Conservation (phyloP, 192 early-diverging fungal species). For the Umbelopsis ramanniana region DNA sequence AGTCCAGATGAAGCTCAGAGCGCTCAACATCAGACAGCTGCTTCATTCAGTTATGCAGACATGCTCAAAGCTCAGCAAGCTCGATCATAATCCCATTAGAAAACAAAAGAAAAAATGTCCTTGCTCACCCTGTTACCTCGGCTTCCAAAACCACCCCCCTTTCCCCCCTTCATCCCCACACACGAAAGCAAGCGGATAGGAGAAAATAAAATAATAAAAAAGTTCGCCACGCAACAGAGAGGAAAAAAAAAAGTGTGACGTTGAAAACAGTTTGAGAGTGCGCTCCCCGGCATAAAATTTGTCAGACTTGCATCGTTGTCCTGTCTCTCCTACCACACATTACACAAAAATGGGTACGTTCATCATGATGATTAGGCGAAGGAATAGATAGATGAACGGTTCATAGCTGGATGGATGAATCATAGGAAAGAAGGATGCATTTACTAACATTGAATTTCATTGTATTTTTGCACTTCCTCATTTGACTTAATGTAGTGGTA, state of each 20-base stretch:
- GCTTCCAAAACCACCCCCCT: not conserved
- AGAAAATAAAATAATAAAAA: constrained; percentile 18
- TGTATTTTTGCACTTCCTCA: not conserved
- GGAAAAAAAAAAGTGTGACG: constrained; percentile 20
- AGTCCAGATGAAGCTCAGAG: constrained; percentile 9
- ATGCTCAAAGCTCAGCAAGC: constrained; percentile 24
- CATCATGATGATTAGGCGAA: not conserved
- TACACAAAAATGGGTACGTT: constrained; percentile 34
- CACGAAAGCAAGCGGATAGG: not conserved
- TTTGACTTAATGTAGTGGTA: constrained; percentile 18
- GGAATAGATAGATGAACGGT: constrained; percentile 22
- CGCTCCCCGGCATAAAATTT: constrained; percentile 18
- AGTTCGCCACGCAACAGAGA: not conserved
- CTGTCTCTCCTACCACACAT: constrained; percentile 25
- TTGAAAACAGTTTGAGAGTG: constrained; percentile 2
- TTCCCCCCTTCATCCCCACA: not conserved
- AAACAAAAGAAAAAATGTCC: not conserved
- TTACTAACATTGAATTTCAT: not conserved
- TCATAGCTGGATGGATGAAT: constrained; percentile 4
- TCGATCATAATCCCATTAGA: not conserved
- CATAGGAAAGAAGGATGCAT: too few relatives aligned
- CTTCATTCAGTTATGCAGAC: constrained; percentile 27
- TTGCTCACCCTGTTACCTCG: not conserved
- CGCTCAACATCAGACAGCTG: not conserved
- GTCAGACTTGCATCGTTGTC: not conserved